These are phyloP conservation scores for Beauveria varroae DNA, from an alignment of 2,329 filamentous ascomycete species.

Conservation along the genomic window DNA sequence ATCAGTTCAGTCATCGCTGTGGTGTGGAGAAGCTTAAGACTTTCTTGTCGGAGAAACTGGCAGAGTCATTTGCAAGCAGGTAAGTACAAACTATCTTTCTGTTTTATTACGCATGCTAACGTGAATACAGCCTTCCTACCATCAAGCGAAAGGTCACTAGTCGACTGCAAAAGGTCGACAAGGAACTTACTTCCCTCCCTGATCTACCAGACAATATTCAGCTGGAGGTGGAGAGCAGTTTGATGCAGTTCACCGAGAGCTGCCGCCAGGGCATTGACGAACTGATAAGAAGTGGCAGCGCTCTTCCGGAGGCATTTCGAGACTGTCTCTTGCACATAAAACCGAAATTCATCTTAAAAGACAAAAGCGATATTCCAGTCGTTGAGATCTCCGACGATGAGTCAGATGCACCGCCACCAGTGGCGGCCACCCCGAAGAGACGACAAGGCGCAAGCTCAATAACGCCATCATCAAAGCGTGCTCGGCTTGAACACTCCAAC, in stretches of 20 bases:
- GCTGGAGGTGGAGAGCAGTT: slow-evolving; percentile 53
- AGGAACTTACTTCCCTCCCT: slow-evolving; percentile 51
- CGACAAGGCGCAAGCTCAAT: slow-evolving; percentile 18
- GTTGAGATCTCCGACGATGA: slow-evolving; percentile 35
- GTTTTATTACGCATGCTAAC: slow-evolving; percentile 11
- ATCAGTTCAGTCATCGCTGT: slow-evolving; percentile 38
- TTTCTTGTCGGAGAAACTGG: slow-evolving; percentile 45
- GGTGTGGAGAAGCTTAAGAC: slow-evolving; percentile 46
- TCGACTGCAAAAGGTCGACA: slow-evolving; percentile 44
- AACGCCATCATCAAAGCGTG: slow-evolving; percentile 26
- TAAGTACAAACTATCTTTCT: slow-evolving; percentile 17
- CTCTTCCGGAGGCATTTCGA: slow-evolving; percentile 44
- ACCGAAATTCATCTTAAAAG: slow-evolving; percentile 36
- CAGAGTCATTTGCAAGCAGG: slow-evolving; percentile 46
- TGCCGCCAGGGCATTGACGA: slow-evolving; percentile 43
- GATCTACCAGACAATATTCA: slow-evolving; percentile 62
- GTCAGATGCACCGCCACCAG: slow-evolving; percentile 22
- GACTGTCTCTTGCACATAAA: slow-evolving; percentile 38
- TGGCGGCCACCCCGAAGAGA: slow-evolving; percentile 22
- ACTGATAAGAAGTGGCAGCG: slow-evolving; percentile 38
- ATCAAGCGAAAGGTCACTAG: slow-evolving; percentile 45
- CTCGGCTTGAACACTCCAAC: slow-evolving; percentile 1
- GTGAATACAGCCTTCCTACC: slow-evolving; percentile 37
- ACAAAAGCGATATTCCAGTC: slow-evolving; percentile 27
- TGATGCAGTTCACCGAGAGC: slow-evolving; percentile 49